phyloP scores from a whole-genome alignment of 345 rosid species.

The Salix exigua region DNA sequence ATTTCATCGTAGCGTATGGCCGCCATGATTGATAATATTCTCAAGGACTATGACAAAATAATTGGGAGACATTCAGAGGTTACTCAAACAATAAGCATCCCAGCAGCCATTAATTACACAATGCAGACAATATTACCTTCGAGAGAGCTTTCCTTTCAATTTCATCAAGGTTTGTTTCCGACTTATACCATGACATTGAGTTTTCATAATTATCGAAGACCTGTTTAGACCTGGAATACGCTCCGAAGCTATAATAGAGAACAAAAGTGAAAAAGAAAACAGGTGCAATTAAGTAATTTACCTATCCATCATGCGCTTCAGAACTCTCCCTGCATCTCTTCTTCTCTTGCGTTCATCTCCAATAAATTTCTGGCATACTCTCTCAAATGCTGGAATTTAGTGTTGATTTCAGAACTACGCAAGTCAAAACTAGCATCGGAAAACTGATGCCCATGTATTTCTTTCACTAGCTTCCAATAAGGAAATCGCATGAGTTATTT shows the following conservation, averaged over 20 bases:
- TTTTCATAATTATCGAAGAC: constrained; percentile 61
- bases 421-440: constrained; percentile 51
- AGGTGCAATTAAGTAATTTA: constrained; percentile 11
- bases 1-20: no score
- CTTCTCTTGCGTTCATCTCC: constrained; percentile 70
- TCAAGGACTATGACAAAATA: no score
- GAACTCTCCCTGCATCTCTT: constrained; percentile 45
- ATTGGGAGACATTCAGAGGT: no score
- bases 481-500: constrained; percentile 44
- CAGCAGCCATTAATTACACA: not conserved
- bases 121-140: constrained; percentile 41
- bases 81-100: no score
- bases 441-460: constrained; percentile 65
- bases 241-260: constrained; percentile 4
- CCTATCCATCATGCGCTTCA: constrained; percentile 77
- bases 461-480: constrained; percentile 53
- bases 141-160: constrained; percentile 60
- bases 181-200: constrained; percentile 57
- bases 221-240: constrained; percentile 51
- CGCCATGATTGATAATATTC: no score
- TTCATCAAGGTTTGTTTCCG: constrained; percentile 58
- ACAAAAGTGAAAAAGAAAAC: not conserved
- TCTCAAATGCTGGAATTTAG: constrained; percentile 48
- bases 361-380: constrained; percentile 51
- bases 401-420: constrained; percentile 35